A percentile compares a stretch with the other conserved stretches of the same genome.
Evolutionary conservation across 371 early-diverging fungal genomes (phyloP).

Genomic region (Mucor velutinosus): DNA sequence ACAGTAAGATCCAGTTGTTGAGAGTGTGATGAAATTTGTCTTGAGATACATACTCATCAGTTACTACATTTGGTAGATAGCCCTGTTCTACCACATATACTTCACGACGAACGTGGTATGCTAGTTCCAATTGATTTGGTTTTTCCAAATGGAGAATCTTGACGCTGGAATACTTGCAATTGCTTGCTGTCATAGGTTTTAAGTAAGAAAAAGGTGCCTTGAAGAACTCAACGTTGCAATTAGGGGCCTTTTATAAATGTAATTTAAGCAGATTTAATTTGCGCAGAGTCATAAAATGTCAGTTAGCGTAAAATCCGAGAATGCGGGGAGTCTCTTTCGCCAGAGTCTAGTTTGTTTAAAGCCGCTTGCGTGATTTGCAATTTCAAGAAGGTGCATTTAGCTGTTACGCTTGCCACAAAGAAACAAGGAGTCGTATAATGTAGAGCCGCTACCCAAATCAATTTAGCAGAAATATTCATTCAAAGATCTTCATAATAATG

Average conservation of each 20-base stretch:
- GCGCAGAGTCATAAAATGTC: background rate
- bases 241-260: background rate
- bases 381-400: no score
- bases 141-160: background rate
- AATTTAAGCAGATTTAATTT: background rate
- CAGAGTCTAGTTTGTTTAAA: no score
- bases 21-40: no score
- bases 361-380: no score
- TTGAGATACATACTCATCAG: conserved; percentile 37
- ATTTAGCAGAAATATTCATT: no score
- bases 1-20: background rate
- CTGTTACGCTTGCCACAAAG: no score
- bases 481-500: no score
- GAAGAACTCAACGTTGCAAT: background rate
- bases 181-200: background rate
- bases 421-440: no score
- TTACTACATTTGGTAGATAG: conserved; percentile 30
- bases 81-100: conserved; percentile 45
- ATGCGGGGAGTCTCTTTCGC: background rate
- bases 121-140: background rate
- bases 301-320: background rate
- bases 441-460: no score
- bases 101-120: background rate
- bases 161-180: background rate
- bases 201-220: background rate